Evolutionary conservation across 495 filamentous ascomycete species (phyloP), one percentile per base, ranked within the genome.

Genomic region (Hypoxylon crocopeplum): DNA sequence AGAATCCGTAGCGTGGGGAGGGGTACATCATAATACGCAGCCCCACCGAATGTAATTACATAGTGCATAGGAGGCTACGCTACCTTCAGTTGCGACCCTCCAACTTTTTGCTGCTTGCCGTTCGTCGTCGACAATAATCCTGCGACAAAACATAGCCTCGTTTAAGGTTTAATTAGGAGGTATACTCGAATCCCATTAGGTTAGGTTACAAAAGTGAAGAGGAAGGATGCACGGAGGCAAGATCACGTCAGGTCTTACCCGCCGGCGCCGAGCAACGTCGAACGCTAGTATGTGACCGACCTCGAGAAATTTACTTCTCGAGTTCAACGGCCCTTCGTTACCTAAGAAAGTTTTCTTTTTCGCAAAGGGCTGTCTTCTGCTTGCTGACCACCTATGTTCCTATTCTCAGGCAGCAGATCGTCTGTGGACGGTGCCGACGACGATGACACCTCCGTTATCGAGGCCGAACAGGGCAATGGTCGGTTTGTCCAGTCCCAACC

Each of bases 391-490:
- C 42, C 34, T 49, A 52, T 57, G 50, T 34, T 32, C 27, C 36
- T 29, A 7, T 16, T 25, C 16, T 7, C 47, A 84, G 80, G 80
- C 67, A 82, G 77, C 53, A 74, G 71, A 54, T 79, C 78, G 32
- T 83, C 79, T 10, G 68, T 61, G 37, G 80, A 79, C 46, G 75
- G 56, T 24, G 68, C 65, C 16, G 61, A 67, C 42, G 86, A 95
- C 40, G 91, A 95, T 70, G 92, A 95, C 69, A 88, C 84, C 42
- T 76, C 74, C 34, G 76, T 89, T 32, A 87, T 93, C 48, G 90
- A 92, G 72, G 79, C 88, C 25, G 88, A 89, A 20, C 86, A 90
- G 75, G 86, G 86, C 59, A 90, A 85, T 72, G 83, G 85, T 88
- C 27, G 63, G 84, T 77, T 24, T 55, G 19, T 47, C 46, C 19